Percentiles rank a stretch among this genome's conserved stretches.
Conservation (phyloP, 371 early-diverging fungal genomes). For the Zychaea mexicana region DNA sequence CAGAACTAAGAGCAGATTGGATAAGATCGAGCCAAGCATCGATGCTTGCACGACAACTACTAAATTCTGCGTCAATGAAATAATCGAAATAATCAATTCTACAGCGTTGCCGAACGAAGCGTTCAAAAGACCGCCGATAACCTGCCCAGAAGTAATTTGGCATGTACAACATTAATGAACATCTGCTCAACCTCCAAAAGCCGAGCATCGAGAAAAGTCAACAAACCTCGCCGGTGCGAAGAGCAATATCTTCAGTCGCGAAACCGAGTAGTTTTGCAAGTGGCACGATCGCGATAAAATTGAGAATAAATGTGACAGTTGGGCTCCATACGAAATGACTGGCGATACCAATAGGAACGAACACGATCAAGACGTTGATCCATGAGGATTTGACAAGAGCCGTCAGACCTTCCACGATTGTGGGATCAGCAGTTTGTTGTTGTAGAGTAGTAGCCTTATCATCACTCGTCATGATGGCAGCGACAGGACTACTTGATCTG, state of each 20-base stretch:
- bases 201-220: too few relatives aligned
- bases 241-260: constrained; percentile 70
- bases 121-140: constrained; percentile 90
- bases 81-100: constrained; percentile 78
- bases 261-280: constrained; percentile 69
- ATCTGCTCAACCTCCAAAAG: too few relatives aligned
- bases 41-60: constrained; percentile 85
- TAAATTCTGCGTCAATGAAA: constrained; percentile 76
- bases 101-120: constrained; percentile 88
- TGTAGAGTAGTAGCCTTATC: too few relatives aligned
- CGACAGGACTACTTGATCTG: neutral
- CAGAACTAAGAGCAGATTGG: constrained; percentile 77
- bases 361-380: constrained; percentile 68
- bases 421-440: constrained; percentile 16
- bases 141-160: too few relatives aligned
- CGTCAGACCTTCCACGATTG: constrained; percentile 28
- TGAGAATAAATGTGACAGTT: constrained; percentile 73
- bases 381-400: constrained; percentile 56
- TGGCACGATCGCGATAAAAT: constrained; percentile 90
- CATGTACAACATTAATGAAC: too few relatives aligned
- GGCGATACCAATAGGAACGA: constrained; percentile 78
- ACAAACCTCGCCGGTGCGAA: constrained; percentile 60
- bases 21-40: constrained; percentile 86
- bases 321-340: constrained; percentile 65
- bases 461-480: neutral